phyloP scores from a whole-genome alignment of 768 basidiomycete genomes.

The Auriscalpium microsporum region DNA sequence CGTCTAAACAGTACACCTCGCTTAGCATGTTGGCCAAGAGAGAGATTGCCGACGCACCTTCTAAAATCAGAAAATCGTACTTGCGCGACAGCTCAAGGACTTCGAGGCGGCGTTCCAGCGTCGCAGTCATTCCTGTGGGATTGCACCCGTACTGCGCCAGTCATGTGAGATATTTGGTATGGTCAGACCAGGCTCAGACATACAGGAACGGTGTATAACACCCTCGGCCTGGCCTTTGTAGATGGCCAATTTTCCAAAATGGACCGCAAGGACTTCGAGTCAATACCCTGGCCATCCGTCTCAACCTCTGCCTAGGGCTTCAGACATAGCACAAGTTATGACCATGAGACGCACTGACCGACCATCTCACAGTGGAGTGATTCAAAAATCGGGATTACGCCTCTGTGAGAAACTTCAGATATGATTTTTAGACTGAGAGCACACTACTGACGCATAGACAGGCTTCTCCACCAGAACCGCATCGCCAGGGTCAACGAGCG shows the following conservation, averaged over 20 bases:
- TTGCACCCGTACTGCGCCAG: slow-evolving; percentile 67
- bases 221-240: slow-evolving; percentile 62
- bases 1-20: slow-evolving; percentile 37
- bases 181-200: slow-evolving; percentile 6
- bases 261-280: slow-evolving; percentile 46
- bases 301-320: slow-evolving; percentile 49
- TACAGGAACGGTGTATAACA: slow-evolving; percentile 77
- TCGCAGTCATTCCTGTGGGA: slow-evolving; percentile 75
- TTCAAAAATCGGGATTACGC: slow-evolving; percentile 57
- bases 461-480: slow-evolving; percentile 76
- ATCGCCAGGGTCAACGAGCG: slow-evolving; percentile 74
- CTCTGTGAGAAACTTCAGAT: slow-evolving; percentile 30
- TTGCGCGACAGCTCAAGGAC: slow-evolving; percentile 64
- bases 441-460: slow-evolving; percentile 53
- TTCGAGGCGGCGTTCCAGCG: slow-evolving; percentile 58
- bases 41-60: slow-evolving; percentile 42
- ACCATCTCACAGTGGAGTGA: slow-evolving; percentile 49
- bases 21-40: too few species aligned
- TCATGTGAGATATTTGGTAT: background rate
- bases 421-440: slow-evolving; percentile 7
- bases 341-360: slow-evolving; percentile 31
- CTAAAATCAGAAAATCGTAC: slow-evolving; percentile 75
- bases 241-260: slow-evolving; percentile 70
- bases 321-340: background rate
- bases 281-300: slow-evolving; percentile 67